Conservation (phyloP, 2,329 filamentous ascomycete genomes). For the Ilyonectria destructans region DNA sequence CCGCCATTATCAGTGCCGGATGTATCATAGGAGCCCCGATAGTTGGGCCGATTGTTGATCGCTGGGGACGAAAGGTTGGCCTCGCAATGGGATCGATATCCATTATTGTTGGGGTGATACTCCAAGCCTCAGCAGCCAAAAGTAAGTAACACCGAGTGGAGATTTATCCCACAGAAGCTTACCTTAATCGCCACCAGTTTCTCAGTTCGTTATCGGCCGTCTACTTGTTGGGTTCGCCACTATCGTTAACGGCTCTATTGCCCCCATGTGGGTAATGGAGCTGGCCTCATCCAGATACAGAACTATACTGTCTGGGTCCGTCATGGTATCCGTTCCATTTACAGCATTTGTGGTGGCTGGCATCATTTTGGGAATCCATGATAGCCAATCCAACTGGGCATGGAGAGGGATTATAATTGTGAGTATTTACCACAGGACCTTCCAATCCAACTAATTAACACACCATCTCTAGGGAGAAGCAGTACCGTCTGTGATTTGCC, state of each 20-base stretch:
- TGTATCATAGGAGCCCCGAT: constrained; percentile 24
- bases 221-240: constrained; percentile 27
- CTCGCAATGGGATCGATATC: constrained; percentile 24
- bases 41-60: constrained; percentile 28
- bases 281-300: constrained; percentile 23
- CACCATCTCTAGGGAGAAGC: constrained; percentile 17
- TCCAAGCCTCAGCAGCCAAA: constrained; percentile 22
- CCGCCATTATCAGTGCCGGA: constrained; percentile 29
- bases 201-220: constrained; percentile 24
- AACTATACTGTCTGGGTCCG: constrained; percentile 24
- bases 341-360: constrained; percentile 26
- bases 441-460: constrained; percentile 4
- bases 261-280: constrained; percentile 32
- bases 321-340: constrained; percentile 24
- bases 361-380: constrained; percentile 27
- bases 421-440: neutral
- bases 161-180: neutral
- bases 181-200: neutral
- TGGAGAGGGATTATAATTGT: constrained; percentile 31
- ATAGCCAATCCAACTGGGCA: constrained; percentile 25
- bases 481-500: constrained; percentile 21
- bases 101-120: constrained; percentile 25
- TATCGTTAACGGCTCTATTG: constrained; percentile 26
- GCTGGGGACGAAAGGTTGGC: constrained; percentile 27
- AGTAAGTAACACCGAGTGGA: neutral